Evolutionary conservation across 2,329 filamentous ascomycete species (phyloP), one percentile per base, ranked within the genome.

Genomic region (Fusarium sp.): DNA sequence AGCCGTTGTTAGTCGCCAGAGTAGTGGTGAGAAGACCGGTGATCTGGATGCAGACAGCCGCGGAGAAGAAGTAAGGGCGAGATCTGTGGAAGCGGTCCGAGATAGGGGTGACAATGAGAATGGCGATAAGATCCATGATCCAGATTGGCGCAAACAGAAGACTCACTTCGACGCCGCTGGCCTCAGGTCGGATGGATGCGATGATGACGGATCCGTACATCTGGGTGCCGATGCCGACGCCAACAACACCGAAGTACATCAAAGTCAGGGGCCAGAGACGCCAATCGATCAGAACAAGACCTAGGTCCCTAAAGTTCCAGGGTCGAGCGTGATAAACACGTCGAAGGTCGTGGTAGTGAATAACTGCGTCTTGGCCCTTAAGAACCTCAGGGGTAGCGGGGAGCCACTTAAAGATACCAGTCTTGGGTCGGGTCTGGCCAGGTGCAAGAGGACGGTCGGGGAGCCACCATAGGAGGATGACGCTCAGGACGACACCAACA

Each of bases 171-270:
- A 97, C 88, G 32, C 90, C 90, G 6, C 89, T 94, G 66, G 97
- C 90, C 1, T 84, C 83, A 1, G 93, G 90, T 79, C 95, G 91
- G 78, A 96, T 96, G 15, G 91, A 89, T 21, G 89, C 87, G 77
- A 97, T 96, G 77, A 97, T 97, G 73, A 97, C 90, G 6, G 92
- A 96, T 37, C 93, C 94, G 79, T 97, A 97, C 52, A 93, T 90
- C 83, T 97, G 94, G 2, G 94, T 95, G 49, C 94, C 95, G 71
- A 97, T 97, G 13, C 95, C 95, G 6, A 97, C 95, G 28, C 95
- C 95, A 3, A 97, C 95, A 6, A 97, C 95, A 25, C 95, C 95
- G 83, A 97, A 97, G 83, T 97, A 97, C 95, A 97, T 97, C 60
- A 97, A 79, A 3, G 92, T 88, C 74, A 97, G 83, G 3, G 95